Evolutionary conservation across 1,284 basidiomycete species (phyloP), one percentile per base, ranked within the genome.

Genomic region (Rhodotorula sp.): DNA sequence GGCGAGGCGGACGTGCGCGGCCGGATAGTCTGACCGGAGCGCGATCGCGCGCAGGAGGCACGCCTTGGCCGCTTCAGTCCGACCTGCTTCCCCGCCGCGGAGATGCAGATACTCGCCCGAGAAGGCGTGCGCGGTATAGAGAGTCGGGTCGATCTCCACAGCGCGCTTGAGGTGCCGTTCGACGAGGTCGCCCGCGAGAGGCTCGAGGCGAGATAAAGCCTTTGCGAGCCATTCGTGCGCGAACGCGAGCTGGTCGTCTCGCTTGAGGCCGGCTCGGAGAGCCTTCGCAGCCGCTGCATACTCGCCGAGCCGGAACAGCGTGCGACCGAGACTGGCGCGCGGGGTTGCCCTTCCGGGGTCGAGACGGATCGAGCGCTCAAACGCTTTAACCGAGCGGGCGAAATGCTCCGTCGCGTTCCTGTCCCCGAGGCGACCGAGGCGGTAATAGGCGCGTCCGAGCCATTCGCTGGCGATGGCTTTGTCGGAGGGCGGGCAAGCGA

Each of bases 181-280:
- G 49, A 67, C 47, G 45, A 28, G 14, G 15, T 14, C 14, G n/a
- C 38, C 23, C 5, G 28, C 31, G 48, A 6, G 45, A 5, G 54
- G 38, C 8, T 18, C 31, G 43, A 50, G 12, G 15, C 21, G 26
- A 5, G 57, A 55, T 18, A 70, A 48, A 15, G 66, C 59, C 59
- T 75, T 70, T 28, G 68, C 73, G 48, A 75, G 66, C 57, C 48
- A 72, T 38, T 75, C 73, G 61, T 75, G 68, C 31, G 66, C 68
- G 15, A 50, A 68, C 0, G 60, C 55, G 10, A 68, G 68, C 31
- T 7, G 5, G 5, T 67, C 59, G 48, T 75, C 66, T 23, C 68
- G 56, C 54, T 60, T 63, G 10, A 72, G 2, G 3, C 68, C 70
- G 3, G 49, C 55, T 8, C 52, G 28, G 5, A 75, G 66, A 10